phyloP scores from a whole-genome alignment of 2,329 filamentous ascomycete genomes.

The Sporothrix inflata region DNA sequence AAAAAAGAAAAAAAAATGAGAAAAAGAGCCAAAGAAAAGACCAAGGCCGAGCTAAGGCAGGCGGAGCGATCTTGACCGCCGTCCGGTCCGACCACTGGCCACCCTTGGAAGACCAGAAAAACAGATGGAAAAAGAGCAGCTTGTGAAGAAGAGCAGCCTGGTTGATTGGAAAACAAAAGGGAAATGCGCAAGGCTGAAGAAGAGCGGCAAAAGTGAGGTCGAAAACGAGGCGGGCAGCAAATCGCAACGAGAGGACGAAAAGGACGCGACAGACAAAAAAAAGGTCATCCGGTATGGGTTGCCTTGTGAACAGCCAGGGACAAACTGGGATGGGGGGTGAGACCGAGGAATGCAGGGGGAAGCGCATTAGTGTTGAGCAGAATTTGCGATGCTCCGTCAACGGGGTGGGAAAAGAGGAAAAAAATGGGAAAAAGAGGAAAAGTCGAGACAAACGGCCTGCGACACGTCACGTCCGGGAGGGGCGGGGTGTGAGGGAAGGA shows the following conservation, averaged over 20 bases:
- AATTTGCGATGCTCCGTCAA: slow-evolving; percentile 21
- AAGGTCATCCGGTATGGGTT: background rate
- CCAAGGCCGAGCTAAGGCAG: background rate
- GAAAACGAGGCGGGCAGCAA: slow-evolving; percentile 15
- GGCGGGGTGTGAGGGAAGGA: slow-evolving; percentile 16
- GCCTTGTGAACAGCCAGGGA: slow-evolving; percentile 11
- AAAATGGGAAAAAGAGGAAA: slow-evolving; percentile 2
- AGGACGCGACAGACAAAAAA: background rate
- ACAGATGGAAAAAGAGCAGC: background rate
- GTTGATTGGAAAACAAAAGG: background rate
- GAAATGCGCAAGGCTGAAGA: slow-evolving; percentile 18
- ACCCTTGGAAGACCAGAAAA: background rate
- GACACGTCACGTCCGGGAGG: slow-evolving; percentile 25
- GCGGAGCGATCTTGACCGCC: slow-evolving; percentile 16
- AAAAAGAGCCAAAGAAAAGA: background rate
- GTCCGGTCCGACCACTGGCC: background rate
- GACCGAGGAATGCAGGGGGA: slow-evolving; percentile 27
- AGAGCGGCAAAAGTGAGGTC: background rate
- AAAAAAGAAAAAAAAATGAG: background rate
- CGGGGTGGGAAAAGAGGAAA: background rate
- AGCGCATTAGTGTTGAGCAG: slow-evolving; percentile 21
- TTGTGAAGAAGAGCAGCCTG: background rate
- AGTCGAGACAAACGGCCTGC: slow-evolving; percentile 16
- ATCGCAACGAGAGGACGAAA: background rate
- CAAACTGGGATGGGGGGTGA: slow-evolving; percentile 12